A percentile compares a stretch with the other conserved stretches of the same genome.
Evolutionary conservation across 495 filamentous ascomycete genomes (phyloP).

Genomic region (Aspergillus biplanus): DNA sequence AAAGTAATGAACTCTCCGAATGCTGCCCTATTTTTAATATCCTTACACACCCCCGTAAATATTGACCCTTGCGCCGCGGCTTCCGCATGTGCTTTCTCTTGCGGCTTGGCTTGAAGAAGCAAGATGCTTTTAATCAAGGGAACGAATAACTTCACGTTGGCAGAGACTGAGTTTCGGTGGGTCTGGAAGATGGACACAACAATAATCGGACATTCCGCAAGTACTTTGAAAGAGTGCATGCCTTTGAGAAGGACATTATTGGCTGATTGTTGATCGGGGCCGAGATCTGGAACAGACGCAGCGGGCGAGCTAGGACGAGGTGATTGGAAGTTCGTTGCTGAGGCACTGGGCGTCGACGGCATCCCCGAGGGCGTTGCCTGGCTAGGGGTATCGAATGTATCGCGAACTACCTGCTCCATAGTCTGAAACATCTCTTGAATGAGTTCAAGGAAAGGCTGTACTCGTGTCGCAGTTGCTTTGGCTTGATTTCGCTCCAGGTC

Average conservation of each 20-base stretch:
- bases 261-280: constrained; percentile 72
- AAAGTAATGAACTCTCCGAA: constrained; percentile 98
- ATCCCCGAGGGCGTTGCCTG: constrained; percentile 66
- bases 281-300: constrained; percentile 74
- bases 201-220: constrained; percentile 97
- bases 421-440: constrained; percentile 95
- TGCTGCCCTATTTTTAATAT: constrained; percentile 90
- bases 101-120: constrained; percentile 86
- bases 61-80: constrained; percentile 74
- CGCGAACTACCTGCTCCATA: constrained; percentile 89
- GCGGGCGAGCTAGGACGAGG: constrained; percentile 89
- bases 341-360: constrained; percentile 77
- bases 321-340: constrained; percentile 74
- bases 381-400: constrained; percentile 81
- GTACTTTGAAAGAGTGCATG: constrained; percentile 98
- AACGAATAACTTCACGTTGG: constrained; percentile 91
- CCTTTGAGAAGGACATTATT: constrained; percentile 80
- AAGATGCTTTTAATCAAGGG: constrained; percentile 91
- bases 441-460: constrained; percentile 86
- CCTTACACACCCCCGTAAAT: constrained; percentile 90
- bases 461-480: constrained; percentile 74
- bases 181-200: constrained; percentile 98
- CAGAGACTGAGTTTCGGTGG: constrained; percentile 73
- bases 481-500: constrained; percentile 92
- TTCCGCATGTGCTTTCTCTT: constrained; percentile 87